Base-by-base conservation (phyloP, 768 basidiomycete genomes). In the Phanerodontia chrysosporium region DNA sequence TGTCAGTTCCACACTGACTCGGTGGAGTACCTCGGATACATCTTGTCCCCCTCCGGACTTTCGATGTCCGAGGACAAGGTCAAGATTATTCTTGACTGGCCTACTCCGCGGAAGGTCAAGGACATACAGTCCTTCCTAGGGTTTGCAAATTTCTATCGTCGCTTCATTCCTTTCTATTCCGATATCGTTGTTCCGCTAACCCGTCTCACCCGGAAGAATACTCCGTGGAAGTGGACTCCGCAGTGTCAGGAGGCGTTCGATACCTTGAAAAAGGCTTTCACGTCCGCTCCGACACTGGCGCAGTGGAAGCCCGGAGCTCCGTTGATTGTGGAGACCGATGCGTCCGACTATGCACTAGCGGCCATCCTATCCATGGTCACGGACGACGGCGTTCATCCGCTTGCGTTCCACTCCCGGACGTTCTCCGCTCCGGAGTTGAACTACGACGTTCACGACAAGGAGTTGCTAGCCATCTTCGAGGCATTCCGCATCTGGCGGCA, bases 381-480 rank as follows among this genome's bases (percentile, higher is more conserved):
- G 3, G 44, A 58, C 3, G 58, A 64, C 16, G 64, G 65, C 8
- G 65, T 69, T 55, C 73, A 70, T 39, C 72, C 74, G 1, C 55
- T 76, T 21, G 69, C 66, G 0, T 78, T 67, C 60, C 62, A 63
- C 51, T 75, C 73, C 4, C 59, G 67, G 5, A 67, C 49, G 13
- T 45, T 76, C 6, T 58, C 24, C 24, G 49, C 65, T 0, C 65
- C 75, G 0, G 75, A 85, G 62, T 28, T 66, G 1, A 83, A 83
- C 64, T 83, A 84, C 59, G 68, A 79, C 14, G 75, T 79, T 21
- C 73, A 81, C 58, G 75, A 85, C 58, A 77, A 79, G 61, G 82
- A 84, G 68, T 66, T 83, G 14, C 69, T 83, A 0, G 78, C 77
- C 1, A 74, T 83, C 48, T 66, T 83, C 7, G 63, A 70, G 3